Base-by-base conservation (phyloP, 2,329 filamentous ascomycete species). In the Fusarium nygamai region DNA sequence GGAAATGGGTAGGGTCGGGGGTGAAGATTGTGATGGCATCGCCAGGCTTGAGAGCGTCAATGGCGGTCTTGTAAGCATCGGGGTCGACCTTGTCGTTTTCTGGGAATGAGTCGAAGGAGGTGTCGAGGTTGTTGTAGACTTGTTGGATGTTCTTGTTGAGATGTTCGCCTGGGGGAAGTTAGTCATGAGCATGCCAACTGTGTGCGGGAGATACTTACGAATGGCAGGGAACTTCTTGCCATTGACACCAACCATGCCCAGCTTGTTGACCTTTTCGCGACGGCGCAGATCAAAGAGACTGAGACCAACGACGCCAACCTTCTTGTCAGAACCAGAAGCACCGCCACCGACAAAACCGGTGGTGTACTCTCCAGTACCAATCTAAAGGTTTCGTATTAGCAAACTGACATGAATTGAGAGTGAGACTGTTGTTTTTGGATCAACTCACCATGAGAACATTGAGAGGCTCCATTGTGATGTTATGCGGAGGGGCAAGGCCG, bases 11-110 rank as follows among this genome's bases (percentile, higher is more conserved):
- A 12, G 94, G 93, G 83, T 98, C 95, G 0, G 95, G 94, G 2
- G 95, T 98, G 88, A 98, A 98, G 84, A 98, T 96, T 69, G 95
- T 98, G 83, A 98, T 96, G 76, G 95, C 95, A 76, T 95, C 94
- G 77, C 95, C 95, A 12, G 92, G 90, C 48, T 89, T 88, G 47
- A 98, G 89, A 16, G 91, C 90, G 82, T 98, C 94, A 79, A 98
- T 98, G 77, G 95, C 95, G 19, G 88, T 82, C 85, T 96, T 97
- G 89, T 97, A 98, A 50, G 95, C 91, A 60, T 95, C 92, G 9
- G 94, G 89, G 80, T 98, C 94, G 72, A 88, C 88, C 63, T 84
- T 83, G 79, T 93, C 91, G 82, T 97, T 91, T 77, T 91, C 89
- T 6, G 93, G 96, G 84, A 90, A 98, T 20, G 94, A 96, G 67